A percentile compares a stretch with the other conserved stretches of the same genome.
phyloP scores from a whole-genome alignment of 2,329 filamentous ascomycete genomes.

The Monilinia polystroma region DNA sequence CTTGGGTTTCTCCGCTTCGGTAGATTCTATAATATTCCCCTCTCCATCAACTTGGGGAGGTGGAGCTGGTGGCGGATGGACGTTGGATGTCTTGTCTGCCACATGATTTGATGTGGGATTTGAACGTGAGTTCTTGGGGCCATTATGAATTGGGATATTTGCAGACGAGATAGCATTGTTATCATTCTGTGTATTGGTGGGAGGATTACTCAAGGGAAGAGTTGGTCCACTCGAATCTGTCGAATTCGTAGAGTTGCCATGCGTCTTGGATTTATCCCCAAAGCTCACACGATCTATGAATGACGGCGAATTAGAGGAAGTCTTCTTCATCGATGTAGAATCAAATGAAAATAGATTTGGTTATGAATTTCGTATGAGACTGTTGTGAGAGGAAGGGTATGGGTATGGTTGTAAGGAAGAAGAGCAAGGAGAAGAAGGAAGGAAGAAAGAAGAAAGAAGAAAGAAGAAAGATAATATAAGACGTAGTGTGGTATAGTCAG shows the following conservation, averaged over 20 bases:
- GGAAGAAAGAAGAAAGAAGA: not conserved
- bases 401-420: not conserved
- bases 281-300: conserved; percentile 57
- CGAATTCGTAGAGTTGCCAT: conserved; percentile 50
- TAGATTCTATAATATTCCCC: conserved; percentile 56
- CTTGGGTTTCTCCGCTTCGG: conserved; percentile 30
- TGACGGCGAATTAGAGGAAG: conserved; percentile 51
- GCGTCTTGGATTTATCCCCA: conserved; percentile 54
- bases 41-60: conserved; percentile 52
- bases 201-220: conserved; percentile 44
- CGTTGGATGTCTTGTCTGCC: conserved; percentile 41
- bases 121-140: conserved; percentile 36
- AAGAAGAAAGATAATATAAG: too few species aligned
- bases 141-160: conserved; percentile 28
- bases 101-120: conserved; percentile 37
- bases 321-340: conserved; percentile 59
- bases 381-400: too few species aligned
- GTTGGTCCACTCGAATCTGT: conserved; percentile 39
- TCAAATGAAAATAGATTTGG: conserved; percentile 3
- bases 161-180: conserved; percentile 29
- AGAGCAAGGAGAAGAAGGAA: not conserved
- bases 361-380: too few species aligned
- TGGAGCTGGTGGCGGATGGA: conserved; percentile 45
- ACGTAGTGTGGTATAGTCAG: not conserved
- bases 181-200: conserved; percentile 32